Base-by-base conservation (phyloP, 192 early-diverging fungal species). In the Entomortierella parvispora region DNA sequence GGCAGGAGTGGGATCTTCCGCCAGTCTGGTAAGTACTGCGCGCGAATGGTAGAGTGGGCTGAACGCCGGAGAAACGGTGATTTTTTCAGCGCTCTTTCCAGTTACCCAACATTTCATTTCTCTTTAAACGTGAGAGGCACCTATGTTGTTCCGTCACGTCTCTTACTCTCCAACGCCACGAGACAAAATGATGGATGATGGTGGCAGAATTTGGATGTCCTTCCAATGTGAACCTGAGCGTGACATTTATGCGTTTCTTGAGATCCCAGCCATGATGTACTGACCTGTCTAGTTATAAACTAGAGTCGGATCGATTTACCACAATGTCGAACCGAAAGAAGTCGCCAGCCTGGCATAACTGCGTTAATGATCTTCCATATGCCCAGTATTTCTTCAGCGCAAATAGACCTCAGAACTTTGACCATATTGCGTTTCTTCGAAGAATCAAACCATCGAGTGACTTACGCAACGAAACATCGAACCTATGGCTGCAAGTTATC, bases 21-120 rank as follows among this genome's bases (percentile, higher is more conserved):
- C 51, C 51, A n/a, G n/a, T n/a, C n/a, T n/a, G n/a, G n/a, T n/a
- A n/a, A n/a, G n/a, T n/a, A 57, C 17, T 57, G 34, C 25, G 18
- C 55, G 40, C 3, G 55, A 57, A 11, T 57, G 57, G 43, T 45
- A 45, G 57, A 45, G 28, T 4, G 40, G 57, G 10, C 43, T 3
- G 57, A 42, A 58, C 23, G 43, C 57, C 57, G 43, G 57, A 33
- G 57, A 53, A 23, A 17, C 7, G 12, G 12, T 40, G 7, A 12
- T 40, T 40, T 40, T 40, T 40, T 40, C 37, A 40, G 37, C 37
- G 37, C 37, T 40, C 37, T n/a, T n/a, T n/a, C n/a, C n/a, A n/a
- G n/a, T n/a, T n/a, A n/a, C n/a, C n/a, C n/a, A n/a, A n/a, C n/a
- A n/a, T n/a, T n/a, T n/a, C n/a, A n/a, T n/a, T n/a, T n/a, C n/a